Evolutionary conservation across 257 asterid species (phyloP), one percentile per base, ranked within the genome.

Genomic region (Gentiana macrophylla): DNA sequence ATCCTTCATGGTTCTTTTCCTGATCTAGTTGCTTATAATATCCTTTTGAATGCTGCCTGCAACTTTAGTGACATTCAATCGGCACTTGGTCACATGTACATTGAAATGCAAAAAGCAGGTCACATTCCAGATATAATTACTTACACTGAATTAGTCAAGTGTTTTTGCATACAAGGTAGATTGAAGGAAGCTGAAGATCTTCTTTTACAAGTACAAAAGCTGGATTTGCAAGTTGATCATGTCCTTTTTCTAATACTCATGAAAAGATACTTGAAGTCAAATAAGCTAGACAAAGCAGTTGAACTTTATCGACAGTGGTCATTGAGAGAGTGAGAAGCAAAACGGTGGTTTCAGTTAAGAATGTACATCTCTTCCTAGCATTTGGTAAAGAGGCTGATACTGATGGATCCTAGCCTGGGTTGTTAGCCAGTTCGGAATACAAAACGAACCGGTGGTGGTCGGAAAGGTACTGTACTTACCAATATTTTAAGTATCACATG

Each of bases 241-340:
- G 94, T 91, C 66, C 98, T 92, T 9, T 82, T 79, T 70, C 49
- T 80, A 44, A 56, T 91, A 60, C 83, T 90, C 56, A 90, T 86
- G 96, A 90, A 82, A 83, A 84, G 70, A 71, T 79, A 64, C 70
- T 86, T 81, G 79, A 84, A 70, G 80, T 66, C 70, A 83, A 67
- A 85, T 59, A 75, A 86, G 70, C 76, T 82, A 53, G 91, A 86
- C 66, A 82, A 76, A 72, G 86, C 79, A 46, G 82, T 50, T 72
- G 77, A 76, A 63, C 84, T 90, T 72, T 79, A 82, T 66, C 68
- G 52, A 57, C 66, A 67, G 60, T 86, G 96, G 98, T 70, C 69
- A 66, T 66, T 48, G 58, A 71, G 58, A 71, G 69, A 67, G 46
- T 41, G 46, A 41, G 46, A 41, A 10, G 46, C 6, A 38, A 24